These are phyloP conservation scores for Ophiognomonia clavigignenti-juglandacearum DNA, from an alignment of 2,329 filamentous ascomycete genomes.

Conservation along the genomic window DNA sequence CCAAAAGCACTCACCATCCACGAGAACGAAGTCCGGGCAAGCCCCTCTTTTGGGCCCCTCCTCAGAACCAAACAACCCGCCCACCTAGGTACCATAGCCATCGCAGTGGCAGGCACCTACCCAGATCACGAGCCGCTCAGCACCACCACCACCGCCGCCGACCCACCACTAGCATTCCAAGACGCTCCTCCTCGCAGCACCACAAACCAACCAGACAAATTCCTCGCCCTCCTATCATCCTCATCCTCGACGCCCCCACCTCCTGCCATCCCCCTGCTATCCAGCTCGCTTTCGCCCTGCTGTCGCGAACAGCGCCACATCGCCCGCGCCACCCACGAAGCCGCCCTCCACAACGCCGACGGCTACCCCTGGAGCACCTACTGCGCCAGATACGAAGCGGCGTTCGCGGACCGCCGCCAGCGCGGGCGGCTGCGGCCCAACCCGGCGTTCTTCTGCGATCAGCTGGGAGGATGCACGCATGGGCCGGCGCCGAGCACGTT, in stretches of 20 bases:
- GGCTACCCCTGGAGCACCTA: too few relatives aligned
- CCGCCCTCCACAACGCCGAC: too few relatives aligned
- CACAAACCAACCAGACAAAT: too few relatives aligned
- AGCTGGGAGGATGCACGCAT: not conserved
- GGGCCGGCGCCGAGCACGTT: not conserved
- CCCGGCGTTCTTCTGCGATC: not conserved
- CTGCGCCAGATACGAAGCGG: too few relatives aligned
- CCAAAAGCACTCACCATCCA: not conserved
- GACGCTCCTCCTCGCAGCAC: too few relatives aligned
- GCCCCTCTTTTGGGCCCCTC: not conserved
- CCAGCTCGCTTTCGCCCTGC: too few relatives aligned
- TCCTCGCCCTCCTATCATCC: not conserved
- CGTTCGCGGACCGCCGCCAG: too few relatives aligned
- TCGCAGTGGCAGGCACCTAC: not conserved
- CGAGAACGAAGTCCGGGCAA: not conserved
- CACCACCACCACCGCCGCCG: too few relatives aligned
- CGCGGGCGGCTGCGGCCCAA: not conserved
- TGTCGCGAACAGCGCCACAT: too few relatives aligned
- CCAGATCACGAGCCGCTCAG: not conserved
- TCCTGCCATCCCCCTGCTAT: too few relatives aligned
- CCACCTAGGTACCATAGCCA: not conserved
- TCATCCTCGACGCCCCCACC: not conserved
- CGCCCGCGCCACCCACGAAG: too few relatives aligned
- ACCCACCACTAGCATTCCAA: too few relatives aligned
- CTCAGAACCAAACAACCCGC: not conserved